A percentile compares a stretch with the other conserved stretches of the same genome.
These are phyloP conservation scores for Quercus tomentella DNA, from an alignment of 331 rosid genomes.

Conservation along the genomic window DNA sequence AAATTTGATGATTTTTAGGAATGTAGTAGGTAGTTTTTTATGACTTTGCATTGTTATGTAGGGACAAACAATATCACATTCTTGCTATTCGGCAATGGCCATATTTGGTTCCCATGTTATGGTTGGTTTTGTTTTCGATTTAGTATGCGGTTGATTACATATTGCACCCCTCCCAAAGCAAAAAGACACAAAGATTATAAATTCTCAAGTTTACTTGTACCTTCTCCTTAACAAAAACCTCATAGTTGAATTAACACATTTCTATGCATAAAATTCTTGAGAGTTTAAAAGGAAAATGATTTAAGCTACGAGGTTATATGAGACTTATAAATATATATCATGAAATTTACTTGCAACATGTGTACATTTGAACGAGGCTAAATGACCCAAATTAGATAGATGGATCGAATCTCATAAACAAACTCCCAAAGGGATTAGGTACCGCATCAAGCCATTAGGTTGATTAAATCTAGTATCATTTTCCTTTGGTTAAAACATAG, in stretches of 20 bases:
- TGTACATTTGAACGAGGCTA: not conserved
- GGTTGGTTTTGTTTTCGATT: not conserved
- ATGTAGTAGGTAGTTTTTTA: constrained; percentile 11
- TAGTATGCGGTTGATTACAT: not conserved
- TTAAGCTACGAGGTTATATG: too few species aligned
- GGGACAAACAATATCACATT: constrained; percentile 23
- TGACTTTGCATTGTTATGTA: constrained; percentile 23
- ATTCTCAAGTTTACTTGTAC: not conserved
- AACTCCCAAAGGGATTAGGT: not conserved
- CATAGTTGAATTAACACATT: fast-evolving
- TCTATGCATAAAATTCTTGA: not conserved
- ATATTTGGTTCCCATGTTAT: not conserved
- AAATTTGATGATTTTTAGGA: constrained; percentile 20
- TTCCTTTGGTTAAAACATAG: too few species aligned
- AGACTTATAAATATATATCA: not conserved
- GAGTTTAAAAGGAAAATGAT: fast-evolving
- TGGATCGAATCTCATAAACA: not conserved
- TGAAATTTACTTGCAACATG: not conserved
- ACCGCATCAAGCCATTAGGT: too few species aligned
- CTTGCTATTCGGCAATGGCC: not conserved
- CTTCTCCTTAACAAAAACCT: fast-evolving
- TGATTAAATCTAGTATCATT: too few species aligned
- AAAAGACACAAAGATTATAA: not conserved
- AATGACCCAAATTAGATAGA: not conserved
- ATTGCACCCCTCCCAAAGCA: not conserved